A percentile compares a stretch with the other conserved stretches of the same genome.
Evolutionary conservation across 345 rosid genomes (phyloP).

Genomic region (Alliaria petiolata): DNA sequence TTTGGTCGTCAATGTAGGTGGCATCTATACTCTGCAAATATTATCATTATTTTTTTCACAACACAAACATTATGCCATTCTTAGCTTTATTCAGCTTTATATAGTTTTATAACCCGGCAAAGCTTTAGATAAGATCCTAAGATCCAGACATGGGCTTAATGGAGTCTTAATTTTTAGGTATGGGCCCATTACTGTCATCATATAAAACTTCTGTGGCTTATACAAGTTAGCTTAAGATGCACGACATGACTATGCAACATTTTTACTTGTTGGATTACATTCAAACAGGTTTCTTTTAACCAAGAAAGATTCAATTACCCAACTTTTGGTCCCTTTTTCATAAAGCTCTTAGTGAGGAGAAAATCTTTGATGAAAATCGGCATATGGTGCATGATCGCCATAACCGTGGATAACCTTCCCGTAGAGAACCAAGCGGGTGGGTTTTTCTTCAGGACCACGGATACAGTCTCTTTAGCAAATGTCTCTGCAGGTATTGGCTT

Average conservation of each 20-base stretch:
- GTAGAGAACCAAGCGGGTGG: constrained; percentile 80
- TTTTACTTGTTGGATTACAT: no score
- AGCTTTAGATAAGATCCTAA: no score
- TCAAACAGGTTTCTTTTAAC: no score
- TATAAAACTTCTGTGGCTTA: no score
- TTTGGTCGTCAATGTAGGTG: no score
- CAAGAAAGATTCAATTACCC: neutral
- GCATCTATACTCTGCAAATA: no score
- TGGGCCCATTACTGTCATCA: neutral
- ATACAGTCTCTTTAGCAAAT: constrained; percentile 66
- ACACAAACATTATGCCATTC: no score
- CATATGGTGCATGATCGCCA: constrained; percentile 60
- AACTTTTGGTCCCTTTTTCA: constrained; percentile 36
- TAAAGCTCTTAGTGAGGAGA: constrained; percentile 35
- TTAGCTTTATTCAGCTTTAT: no score
- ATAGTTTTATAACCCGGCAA: no score
- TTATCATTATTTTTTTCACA: no score
- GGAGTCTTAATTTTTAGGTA: neutral
- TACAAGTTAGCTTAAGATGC: no score
- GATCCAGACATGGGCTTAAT: no score
- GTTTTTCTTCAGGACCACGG: constrained; percentile 46
- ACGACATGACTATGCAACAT: neutral
- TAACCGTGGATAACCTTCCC: constrained; percentile 52
- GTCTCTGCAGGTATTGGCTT: constrained; percentile 57
- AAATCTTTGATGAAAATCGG: constrained; percentile 65